Evolutionary conservation across 2,329 filamentous ascomycete species (phyloP).

Genomic region (Aureobasidium uvarum): DNA sequence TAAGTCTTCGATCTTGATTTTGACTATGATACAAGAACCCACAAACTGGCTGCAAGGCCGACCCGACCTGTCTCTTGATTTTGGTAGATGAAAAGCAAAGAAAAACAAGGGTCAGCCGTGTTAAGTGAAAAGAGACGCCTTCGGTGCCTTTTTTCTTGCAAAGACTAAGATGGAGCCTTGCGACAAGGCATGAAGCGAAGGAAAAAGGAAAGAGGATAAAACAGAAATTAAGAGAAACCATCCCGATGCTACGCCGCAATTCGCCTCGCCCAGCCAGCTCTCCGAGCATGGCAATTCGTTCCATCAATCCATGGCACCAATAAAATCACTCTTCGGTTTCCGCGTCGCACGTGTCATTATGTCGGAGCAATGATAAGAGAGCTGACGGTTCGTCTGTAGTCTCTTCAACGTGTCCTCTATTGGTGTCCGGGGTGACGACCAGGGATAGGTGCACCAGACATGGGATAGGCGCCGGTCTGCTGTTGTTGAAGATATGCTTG

Average conservation of each 20-base stretch:
- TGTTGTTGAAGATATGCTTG: conserved; percentile 43
- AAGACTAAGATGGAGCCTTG: neutral
- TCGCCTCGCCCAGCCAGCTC: conserved; percentile 19
- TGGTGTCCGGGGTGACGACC: conserved; percentile 27
- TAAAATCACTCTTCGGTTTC: conserved; percentile 25
- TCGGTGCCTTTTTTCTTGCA: neutral
- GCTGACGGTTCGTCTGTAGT: neutral
- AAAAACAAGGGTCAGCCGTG: conserved; percentile 7
- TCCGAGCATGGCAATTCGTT: conserved; percentile 21
- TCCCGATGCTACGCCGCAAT: conserved; percentile 25
- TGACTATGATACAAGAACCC: conserved; percentile 18
- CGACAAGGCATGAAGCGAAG: conserved; percentile 21
- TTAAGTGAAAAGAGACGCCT: neutral
- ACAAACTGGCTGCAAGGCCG: neutral
- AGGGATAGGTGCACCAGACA: conserved; percentile 36
- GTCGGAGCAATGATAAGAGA: conserved; percentile 17
- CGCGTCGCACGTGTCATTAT: conserved; percentile 24
- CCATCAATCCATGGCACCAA: conserved; percentile 23
- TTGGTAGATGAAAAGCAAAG: conserved; percentile 9
- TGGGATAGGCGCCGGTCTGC: conserved; percentile 40
- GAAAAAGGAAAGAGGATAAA: conserved; percentile 16
- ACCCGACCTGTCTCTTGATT: conserved; percentile 18
- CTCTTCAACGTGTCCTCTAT: conserved; percentile 11
- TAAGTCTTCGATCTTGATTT: conserved; percentile 2
- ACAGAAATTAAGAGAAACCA: conserved; percentile 18